A percentile compares a stretch with the other conserved stretches of the same genome.
Evolutionary conservation across 192 early-diverging fungal species (phyloP).

Genomic region (Podila minutissima): DNA sequence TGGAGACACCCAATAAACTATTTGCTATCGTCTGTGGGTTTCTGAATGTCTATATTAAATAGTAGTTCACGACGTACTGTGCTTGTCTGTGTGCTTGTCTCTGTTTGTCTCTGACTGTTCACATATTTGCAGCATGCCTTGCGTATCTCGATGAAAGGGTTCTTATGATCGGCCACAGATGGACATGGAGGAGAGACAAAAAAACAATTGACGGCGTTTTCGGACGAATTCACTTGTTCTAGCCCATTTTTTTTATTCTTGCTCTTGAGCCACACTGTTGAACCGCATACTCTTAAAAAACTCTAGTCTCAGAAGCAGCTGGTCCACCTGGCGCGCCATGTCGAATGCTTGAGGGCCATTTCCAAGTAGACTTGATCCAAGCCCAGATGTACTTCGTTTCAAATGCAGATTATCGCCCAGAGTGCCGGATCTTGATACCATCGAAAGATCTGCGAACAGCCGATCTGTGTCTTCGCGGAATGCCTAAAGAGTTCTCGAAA

Average conservation of each 20-base stretch:
- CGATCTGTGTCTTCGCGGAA: conserved; percentile 24
- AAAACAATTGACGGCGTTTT: not conserved
- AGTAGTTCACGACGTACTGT: too few relatives aligned
- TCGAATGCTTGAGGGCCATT: conserved; percentile 23
- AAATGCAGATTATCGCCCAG: conserved; percentile 26
- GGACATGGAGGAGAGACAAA: too few relatives aligned
- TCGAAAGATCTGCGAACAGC: conserved; percentile 22
- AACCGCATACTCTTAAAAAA: conserved; percentile 46
- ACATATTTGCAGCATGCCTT: too few relatives aligned
- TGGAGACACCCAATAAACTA: too few relatives aligned
- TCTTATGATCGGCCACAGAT: too few relatives aligned
- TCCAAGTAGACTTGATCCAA: conserved; percentile 36
- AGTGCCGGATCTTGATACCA: conserved; percentile 22
- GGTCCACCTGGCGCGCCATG: conserved; percentile 33
- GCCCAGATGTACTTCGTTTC: conserved; percentile 22
- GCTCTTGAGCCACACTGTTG: not conserved
- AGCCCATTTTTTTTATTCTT: not conserved
- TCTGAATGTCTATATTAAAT: too few relatives aligned
- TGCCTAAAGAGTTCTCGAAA: not conserved
- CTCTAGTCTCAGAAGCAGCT: conserved; percentile 32
- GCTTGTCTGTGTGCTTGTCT: too few relatives aligned
- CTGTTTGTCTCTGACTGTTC: too few relatives aligned
- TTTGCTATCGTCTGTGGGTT: too few relatives aligned
- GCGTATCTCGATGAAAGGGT: too few relatives aligned
- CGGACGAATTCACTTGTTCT: not conserved